These are phyloP conservation scores for Endocalyx cinctus DNA, from an alignment of 2,329 filamentous ascomycete genomes.

Conservation along the genomic window DNA sequence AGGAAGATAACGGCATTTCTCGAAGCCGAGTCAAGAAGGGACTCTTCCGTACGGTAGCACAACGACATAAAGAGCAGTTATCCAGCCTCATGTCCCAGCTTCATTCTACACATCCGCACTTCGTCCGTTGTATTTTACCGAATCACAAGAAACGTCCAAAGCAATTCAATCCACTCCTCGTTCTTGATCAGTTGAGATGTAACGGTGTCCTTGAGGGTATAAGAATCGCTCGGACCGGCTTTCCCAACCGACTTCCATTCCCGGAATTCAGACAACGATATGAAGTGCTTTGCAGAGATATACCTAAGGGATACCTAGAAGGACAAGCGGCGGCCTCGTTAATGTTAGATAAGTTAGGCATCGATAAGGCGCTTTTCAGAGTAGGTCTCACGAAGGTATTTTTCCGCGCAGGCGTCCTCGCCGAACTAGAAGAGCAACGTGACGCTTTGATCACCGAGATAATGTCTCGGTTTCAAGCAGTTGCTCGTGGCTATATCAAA, in stretches of 20 bases:
- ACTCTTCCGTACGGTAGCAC: conserved; percentile 91
- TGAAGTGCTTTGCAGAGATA: conserved; percentile 82
- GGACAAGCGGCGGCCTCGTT: conserved; percentile 79
- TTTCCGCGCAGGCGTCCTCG: conserved; percentile 92
- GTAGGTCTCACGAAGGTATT: conserved; percentile 97
- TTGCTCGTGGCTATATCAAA: conserved; percentile 85
- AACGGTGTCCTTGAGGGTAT: conserved; percentile 99
- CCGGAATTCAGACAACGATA: conserved; percentile 93
- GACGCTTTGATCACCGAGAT: conserved; percentile 91
- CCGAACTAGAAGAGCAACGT: conserved; percentile 92
- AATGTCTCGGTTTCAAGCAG: conserved; percentile 87
- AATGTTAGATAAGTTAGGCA: conserved; percentile 82
- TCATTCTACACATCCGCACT: conserved; percentile 95
- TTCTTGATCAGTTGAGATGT: conserved; percentile 93
- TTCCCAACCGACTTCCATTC: conserved; percentile 89
- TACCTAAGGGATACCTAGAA: conserved; percentile 88
- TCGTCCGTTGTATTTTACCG: conserved; percentile 94
- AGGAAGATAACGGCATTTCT: conserved; percentile 65
- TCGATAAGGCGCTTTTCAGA: conserved; percentile 83
- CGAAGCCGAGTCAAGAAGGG: conserved; percentile 91
- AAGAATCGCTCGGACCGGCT: conserved; percentile 91
- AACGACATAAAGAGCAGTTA: conserved; percentile 97
- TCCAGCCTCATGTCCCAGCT: conserved; percentile 92
- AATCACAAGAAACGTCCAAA: conserved; percentile 98
- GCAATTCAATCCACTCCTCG: conserved; percentile 84